These are phyloP conservation scores for Mucor sp. DNA, from an alignment of 371 early-diverging fungal genomes.

Conservation along the genomic window DNA sequence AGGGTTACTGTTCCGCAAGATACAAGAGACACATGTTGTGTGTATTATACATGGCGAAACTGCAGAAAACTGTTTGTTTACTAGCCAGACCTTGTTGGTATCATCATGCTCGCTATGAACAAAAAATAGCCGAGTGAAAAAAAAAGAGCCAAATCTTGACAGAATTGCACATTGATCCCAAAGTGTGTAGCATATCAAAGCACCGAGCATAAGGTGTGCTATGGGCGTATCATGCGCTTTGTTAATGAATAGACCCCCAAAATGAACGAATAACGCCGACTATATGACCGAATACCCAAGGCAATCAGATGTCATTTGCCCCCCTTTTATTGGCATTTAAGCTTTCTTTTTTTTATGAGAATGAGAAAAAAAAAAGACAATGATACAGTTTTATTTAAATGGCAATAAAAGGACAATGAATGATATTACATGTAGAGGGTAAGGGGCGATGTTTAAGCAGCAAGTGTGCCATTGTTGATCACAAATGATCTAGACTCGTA, in stretches of 20 bases:
- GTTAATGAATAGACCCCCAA: not conserved
- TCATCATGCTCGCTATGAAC: not conserved
- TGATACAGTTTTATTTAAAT: not conserved
- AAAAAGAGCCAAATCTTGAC: no score
- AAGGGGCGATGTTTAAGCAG: no score
- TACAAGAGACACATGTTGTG: no score
- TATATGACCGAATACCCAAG: not conserved
- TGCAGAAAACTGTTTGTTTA: not conserved
- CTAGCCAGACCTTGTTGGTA: not conserved
- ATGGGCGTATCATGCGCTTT: not conserved
- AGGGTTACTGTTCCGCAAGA: not conserved
- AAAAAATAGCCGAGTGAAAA: not conserved
- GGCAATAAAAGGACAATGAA: not conserved
- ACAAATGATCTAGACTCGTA: slow-evolving; percentile 17
- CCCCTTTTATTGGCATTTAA: not conserved
- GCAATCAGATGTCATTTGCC: not conserved
- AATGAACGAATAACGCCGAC: not conserved
- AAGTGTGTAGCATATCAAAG: not conserved
- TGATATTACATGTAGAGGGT: not conserved
- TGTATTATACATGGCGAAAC: not conserved
- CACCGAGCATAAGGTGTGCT: not conserved
- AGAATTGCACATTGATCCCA: not conserved
- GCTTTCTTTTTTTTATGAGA: not conserved
- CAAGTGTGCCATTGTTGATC: not conserved
- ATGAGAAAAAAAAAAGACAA: not conserved